Conservation (phyloP, 352 stramenopile genomes). For the Blastocystis sp. region DNA sequence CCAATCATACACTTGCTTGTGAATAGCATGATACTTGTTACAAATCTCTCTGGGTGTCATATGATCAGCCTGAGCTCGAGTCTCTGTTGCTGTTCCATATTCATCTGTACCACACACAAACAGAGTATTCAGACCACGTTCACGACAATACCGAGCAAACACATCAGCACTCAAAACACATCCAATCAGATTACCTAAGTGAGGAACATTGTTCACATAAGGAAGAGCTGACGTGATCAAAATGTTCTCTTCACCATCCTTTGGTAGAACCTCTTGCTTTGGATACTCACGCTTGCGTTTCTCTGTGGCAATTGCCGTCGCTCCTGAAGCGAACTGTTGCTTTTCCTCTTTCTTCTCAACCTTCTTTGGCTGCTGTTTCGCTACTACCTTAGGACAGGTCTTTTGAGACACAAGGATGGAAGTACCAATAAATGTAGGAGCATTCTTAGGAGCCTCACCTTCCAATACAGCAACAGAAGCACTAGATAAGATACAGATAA, state of each 20-base stretch:
- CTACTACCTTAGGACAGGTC: neutral
- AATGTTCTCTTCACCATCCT: conserved; percentile 62
- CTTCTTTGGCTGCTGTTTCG: conserved; percentile 1
- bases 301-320: conserved; percentile 11
- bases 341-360: neutral
- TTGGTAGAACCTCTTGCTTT: conserved; percentile 32
- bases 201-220: conserved; percentile 65
- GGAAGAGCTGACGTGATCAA: conserved; percentile 64
- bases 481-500: neutral
- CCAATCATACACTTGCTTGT: conserved; percentile 63
- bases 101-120: conserved; percentile 65
- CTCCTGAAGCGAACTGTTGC: neutral
- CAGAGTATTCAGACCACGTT: conserved; percentile 60
- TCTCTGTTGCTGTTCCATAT: conserved; percentile 65
- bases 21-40: conserved; percentile 74
- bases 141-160: conserved; percentile 62
- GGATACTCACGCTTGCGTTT: neutral
- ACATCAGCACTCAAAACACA: conserved; percentile 64
- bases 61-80: conserved; percentile 42
- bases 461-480: conserved; percentile 17
- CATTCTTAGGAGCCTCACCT: conserved; percentile 51
- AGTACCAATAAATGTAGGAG: conserved; percentile 5
- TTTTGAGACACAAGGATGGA: conserved; percentile 12
- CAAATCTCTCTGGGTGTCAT: conserved; percentile 74
- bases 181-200: conserved; percentile 65